Base-by-base conservation (phyloP, 2,329 filamentous ascomycete genomes). In the Pseudogymnoascus sp. region DNA sequence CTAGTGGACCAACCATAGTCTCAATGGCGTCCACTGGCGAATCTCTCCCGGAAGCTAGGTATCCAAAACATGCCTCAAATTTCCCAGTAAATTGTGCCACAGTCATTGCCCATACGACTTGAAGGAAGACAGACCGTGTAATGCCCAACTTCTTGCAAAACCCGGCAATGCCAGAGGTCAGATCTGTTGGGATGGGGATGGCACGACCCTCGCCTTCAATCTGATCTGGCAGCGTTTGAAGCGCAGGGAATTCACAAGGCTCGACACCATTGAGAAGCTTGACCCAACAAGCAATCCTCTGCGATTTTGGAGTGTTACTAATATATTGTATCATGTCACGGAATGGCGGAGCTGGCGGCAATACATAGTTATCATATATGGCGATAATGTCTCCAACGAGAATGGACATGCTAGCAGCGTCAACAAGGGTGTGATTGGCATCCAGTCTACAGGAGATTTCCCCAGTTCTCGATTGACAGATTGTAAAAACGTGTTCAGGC, bases 81-180 rank as follows among this genome's bases (percentile, higher is more conserved):
- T 70, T 71, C 6, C 42, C 27, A 21, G 63, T 63, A 25, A 67
- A 63, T 13, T 55, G 42, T 2, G 77, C 74, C 3, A 85, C 68
- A 0, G 81, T 74, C 17, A 84, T 72, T 1, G 77, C 78, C 82
- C 82, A 84, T 0, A 75, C 75, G 29, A 80, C 74, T 61, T 83
- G 80, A 0, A 84, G 73, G 2, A 84, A 66, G 35, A 76, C 80
- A 0, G 81, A 79, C 0, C 80, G 67, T 15, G 71, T 77, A 7
- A 72, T 66, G 1, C 64, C 68, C 44, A 39, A 71, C 33, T 69
- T 68, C 61, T 76, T 74, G 62, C 76, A 81, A 13, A 70, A 70
- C 1, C 13, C 63, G 58, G 74, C 72, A 1, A 76, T 67, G 13
- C 69, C 65, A 6, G n/a, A 55, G 33, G 48, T 55, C 33, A 33